Evolutionary conservation across 768 basidiomycete species (phyloP).

Genomic region (Hygrophoropsis aurantiaca): DNA sequence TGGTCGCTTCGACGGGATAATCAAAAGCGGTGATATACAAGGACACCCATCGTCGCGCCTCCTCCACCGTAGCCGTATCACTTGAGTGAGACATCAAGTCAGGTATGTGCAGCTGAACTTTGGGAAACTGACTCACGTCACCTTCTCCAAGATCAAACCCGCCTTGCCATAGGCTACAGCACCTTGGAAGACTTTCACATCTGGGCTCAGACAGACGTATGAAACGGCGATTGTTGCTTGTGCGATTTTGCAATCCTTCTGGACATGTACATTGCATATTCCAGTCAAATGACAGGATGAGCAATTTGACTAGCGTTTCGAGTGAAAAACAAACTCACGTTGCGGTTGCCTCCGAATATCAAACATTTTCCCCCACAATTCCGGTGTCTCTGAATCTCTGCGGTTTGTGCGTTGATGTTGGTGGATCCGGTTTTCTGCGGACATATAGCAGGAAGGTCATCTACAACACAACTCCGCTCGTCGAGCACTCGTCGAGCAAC

Average conservation of each 20-base stretch:
- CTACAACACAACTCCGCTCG: too few relatives aligned
- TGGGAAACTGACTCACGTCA: constrained; percentile 18
- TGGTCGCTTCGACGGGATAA: not conserved
- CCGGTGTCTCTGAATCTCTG: constrained; percentile 13
- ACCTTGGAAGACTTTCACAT: too few relatives aligned
- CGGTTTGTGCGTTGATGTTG: constrained; percentile 12
- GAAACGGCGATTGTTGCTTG: too few relatives aligned
- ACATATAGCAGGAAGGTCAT: constrained; percentile 1
- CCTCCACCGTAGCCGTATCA: constrained; percentile 1
- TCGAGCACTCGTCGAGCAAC: too few relatives aligned
- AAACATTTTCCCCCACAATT: constrained; percentile 16
- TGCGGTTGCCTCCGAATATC: constrained; percentile 16
- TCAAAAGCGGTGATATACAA: not conserved
- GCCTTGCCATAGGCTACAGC: constrained; percentile 6
- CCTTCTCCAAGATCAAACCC: constrained; percentile 20
- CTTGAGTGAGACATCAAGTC: not conserved
- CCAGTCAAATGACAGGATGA: too few relatives aligned
- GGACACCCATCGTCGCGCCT: not conserved
- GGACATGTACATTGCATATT: too few relatives aligned
- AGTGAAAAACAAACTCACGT: constrained; percentile 8
- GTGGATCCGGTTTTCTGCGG: constrained; percentile 13
- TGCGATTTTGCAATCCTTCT: too few relatives aligned
- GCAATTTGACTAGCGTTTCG: too few relatives aligned
- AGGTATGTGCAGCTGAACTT: too few relatives aligned
- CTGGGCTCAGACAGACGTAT: too few relatives aligned